Percentiles rank a stretch among this genome's conserved stretches.
phyloP scores from a whole-genome alignment of 2,329 filamentous ascomycete genomes.

The Tolypocladium guangdongense region DNA sequence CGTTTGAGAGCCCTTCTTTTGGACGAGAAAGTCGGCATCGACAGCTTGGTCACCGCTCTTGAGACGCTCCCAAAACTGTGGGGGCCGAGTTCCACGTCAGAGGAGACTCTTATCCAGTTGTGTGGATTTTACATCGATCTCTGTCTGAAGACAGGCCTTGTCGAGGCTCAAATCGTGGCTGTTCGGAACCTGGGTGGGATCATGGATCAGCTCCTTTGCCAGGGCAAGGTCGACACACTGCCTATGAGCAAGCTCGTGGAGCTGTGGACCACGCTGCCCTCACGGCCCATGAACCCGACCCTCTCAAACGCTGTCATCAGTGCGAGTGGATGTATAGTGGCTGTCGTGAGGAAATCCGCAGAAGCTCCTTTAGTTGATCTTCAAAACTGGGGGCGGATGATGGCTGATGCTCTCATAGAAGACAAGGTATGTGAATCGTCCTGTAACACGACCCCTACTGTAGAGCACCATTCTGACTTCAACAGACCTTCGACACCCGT shows the following conservation, averaged over 20 bases:
- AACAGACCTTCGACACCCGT: constrained; percentile 53
- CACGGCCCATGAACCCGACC: constrained; percentile 32
- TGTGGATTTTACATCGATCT: constrained; percentile 32
- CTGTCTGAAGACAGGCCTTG: constrained; percentile 23
- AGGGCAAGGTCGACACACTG: constrained; percentile 14
- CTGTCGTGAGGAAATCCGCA: constrained; percentile 17
- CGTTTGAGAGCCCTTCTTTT: constrained; percentile 17
- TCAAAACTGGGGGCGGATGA: constrained; percentile 36
- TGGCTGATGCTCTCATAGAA: constrained; percentile 35
- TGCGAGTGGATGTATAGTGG: constrained; percentile 33
- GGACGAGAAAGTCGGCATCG: constrained; percentile 16
- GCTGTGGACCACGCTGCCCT: constrained; percentile 29
- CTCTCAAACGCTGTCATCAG: constrained; percentile 39
- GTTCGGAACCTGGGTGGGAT: constrained; percentile 35
- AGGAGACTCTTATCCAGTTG: constrained; percentile 20
- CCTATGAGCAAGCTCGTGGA: constrained; percentile 21
- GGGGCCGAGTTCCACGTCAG: constrained; percentile 14
- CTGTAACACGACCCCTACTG: background rate
- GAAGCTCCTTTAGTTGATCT: constrained; percentile 10
- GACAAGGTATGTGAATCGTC: constrained; percentile 28
- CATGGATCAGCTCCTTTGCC: constrained; percentile 28
- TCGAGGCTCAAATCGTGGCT: constrained; percentile 35
- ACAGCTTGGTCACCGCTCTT: constrained; percentile 26
- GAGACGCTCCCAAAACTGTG: constrained; percentile 19
- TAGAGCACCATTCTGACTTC: background rate